A percentile compares a stretch with the other conserved stretches of the same genome.
phyloP scores from a whole-genome alignment of 2,329 filamentous ascomycete species.

The Thyridium curvatum region DNA sequence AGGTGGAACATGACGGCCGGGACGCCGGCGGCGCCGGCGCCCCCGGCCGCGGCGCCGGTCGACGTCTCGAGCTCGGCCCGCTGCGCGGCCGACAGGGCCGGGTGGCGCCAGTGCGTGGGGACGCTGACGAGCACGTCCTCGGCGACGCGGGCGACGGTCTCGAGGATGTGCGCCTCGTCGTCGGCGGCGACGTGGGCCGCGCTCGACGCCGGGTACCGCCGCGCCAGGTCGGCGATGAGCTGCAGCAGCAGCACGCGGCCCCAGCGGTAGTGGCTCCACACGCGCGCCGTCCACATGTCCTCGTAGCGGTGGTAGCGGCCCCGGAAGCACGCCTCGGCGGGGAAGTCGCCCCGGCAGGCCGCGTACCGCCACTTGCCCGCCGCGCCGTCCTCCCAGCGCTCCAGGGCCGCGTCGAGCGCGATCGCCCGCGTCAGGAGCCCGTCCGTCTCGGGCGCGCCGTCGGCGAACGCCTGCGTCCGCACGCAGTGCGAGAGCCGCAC shows the following conservation, averaged over 20 bases:
- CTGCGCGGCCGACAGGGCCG: constrained; percentile 23
- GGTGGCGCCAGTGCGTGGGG: constrained; percentile 46
- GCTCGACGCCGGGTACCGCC: constrained; percentile 30
- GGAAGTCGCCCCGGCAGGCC: constrained; percentile 24
- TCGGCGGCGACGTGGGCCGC: constrained; percentile 19
- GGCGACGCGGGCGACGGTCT: constrained; percentile 29
- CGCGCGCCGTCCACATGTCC: constrained; percentile 45
- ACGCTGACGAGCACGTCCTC: constrained; percentile 38
- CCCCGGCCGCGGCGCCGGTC: constrained; percentile 21
- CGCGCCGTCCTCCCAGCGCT: constrained; percentile 27
- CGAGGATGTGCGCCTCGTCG: not conserved
- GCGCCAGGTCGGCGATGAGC: constrained; percentile 34
- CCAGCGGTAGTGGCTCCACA: constrained; percentile 56
- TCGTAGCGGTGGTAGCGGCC: constrained; percentile 49
- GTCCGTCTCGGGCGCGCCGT: constrained; percentile 27
- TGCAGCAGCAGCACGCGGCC: constrained; percentile 47
- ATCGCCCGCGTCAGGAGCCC: constrained; percentile 30
- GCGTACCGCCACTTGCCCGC: constrained; percentile 24
- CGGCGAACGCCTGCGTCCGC: constrained; percentile 24
- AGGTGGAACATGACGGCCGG: constrained; percentile 43
- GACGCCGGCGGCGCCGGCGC: constrained; percentile 40
- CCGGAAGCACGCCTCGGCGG: constrained; percentile 38
- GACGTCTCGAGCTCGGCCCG: constrained; percentile 24
- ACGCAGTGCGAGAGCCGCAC: constrained; percentile 30
- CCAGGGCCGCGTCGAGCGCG: constrained; percentile 31